Evolutionary conservation across 1,284 basidiomycete genomes (phyloP), one percentile per base, ranked within the genome.

Genomic region (Trametes pubescens): DNA sequence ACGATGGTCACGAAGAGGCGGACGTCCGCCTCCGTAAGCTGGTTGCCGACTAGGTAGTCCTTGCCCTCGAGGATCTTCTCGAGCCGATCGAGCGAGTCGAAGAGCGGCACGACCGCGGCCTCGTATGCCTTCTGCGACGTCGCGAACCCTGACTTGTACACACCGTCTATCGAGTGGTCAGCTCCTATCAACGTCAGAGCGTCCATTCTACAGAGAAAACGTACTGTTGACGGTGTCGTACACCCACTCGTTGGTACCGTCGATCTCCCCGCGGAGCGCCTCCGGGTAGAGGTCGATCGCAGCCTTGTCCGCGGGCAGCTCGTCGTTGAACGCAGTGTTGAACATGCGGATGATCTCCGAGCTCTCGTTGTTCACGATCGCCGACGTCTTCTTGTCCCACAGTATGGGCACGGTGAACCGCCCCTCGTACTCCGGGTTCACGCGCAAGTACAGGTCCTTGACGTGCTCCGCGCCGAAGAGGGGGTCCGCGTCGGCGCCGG

Each of bases 331-430:
- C 9, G 85, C 90, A 9, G 84, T 82, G 78, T 98, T 98, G 78
- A 98, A 86, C 51, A 96, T 93, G 59, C 97, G 90, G 72, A 99
- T 95, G 73, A 99, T 96, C 78, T 98, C 95, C 0, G 91, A 90
- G 68, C 90, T 93, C 76, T 98, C 96, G 77, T 98, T 99, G 82
- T 94, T 98, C 61, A 99, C 98, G 69, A 99, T 93, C 40, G 93
- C 95, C 62, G 91, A 79, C 44, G 78, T 81, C 78, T 98, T 93
- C 81, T 91, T 97, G 81, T 99, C 98, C 94, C 95, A 99, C 1
- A 99, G 81, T 53, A 96, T 81, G n/a, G 97, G 96, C 2, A 96
- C 94, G 4, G 95, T 94, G 81, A 93, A 88, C 85, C 91, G 84
- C 55, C 90, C 90, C 14, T 71, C 67, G 69, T 93, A 96, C 57